Percentiles rank a stretch among this genome's conserved stretches.
phyloP scores from a whole-genome alignment of 2,329 filamentous ascomycete species.

The Davidsoniella neocaledoniae region DNA sequence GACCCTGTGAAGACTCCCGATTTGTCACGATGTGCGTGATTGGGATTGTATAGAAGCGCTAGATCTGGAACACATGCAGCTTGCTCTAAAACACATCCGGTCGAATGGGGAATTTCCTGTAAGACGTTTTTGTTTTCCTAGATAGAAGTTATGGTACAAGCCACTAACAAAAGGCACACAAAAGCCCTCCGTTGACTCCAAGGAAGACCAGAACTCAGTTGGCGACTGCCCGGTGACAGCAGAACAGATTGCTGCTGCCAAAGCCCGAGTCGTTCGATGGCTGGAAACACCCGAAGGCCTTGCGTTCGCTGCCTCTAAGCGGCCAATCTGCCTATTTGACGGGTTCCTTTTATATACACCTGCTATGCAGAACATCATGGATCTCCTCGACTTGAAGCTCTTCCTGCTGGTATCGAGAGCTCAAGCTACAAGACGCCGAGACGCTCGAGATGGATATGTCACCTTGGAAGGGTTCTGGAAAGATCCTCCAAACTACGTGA shows the following conservation, averaged over 20 bases:
- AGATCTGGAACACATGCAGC: conserved; percentile 49
- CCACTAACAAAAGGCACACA: not conserved
- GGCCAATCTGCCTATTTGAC: conserved; percentile 57
- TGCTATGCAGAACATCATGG: conserved; percentile 35
- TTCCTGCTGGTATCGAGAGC: conserved; percentile 57
- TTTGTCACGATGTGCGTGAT: conserved; percentile 47
- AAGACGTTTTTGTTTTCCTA: conserved; percentile 18
- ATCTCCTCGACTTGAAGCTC: conserved; percentile 55
- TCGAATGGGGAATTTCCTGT: conserved; percentile 48
- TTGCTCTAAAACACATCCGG: conserved; percentile 54
- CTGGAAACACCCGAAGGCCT: conserved; percentile 29
- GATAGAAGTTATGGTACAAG: not conserved
- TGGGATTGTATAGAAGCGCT: conserved; percentile 84
- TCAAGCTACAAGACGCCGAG: conserved; percentile 46
- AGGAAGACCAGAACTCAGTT: conserved; percentile 45
- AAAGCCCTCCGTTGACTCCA: conserved; percentile 20
- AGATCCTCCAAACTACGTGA: conserved; percentile 87
- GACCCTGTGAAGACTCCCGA: conserved; percentile 7
- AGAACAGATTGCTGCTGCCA: conserved; percentile 28
- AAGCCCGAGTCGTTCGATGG: conserved; percentile 30
- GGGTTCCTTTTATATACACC: conserved; percentile 71
- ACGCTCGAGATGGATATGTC: conserved; percentile 58
- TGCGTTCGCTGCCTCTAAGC: conserved; percentile 17
- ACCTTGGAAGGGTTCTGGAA: conserved; percentile 85
- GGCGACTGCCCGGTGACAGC: conserved; percentile 36